phyloP scores from a whole-genome alignment of 2,329 filamentous ascomycete species.

The Microascus cirrosus region DNA sequence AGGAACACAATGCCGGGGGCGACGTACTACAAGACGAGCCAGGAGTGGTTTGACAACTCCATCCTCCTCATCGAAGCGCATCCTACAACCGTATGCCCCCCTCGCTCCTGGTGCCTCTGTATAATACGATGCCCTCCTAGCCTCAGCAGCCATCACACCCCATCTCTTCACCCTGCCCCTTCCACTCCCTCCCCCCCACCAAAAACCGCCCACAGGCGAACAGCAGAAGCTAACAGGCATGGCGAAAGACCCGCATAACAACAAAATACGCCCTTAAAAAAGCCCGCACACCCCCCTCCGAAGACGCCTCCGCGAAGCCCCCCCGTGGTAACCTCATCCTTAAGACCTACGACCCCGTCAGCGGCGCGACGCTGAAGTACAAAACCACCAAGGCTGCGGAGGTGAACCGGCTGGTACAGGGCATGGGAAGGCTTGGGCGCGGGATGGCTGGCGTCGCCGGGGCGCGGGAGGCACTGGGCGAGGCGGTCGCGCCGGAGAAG shows the following conservation, averaged over 20 bases:
- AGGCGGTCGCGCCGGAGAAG: constrained; percentile 17
- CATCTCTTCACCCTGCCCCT: constrained; percentile 1
- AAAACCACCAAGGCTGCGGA: constrained; percentile 83
- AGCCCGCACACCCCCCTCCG: constrained; percentile 7
- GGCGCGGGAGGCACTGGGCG: constrained; percentile 26
- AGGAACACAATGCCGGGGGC: constrained; percentile 17
- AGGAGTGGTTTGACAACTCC: constrained; percentile 88
- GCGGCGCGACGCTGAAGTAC: constrained; percentile 81
- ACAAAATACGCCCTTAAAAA: constrained; percentile 75
- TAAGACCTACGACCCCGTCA: constrained; percentile 79
- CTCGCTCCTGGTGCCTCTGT: neutral
- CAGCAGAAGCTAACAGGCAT: neutral
- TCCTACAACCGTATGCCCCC: constrained; percentile 60
- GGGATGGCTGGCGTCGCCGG: constrained; percentile 49
- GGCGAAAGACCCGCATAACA: constrained; percentile 68
- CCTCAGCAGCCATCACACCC: neutral
- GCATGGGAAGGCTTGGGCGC: constrained; percentile 65
- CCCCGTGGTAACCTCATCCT: constrained; percentile 63
- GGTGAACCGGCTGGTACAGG: constrained; percentile 69
- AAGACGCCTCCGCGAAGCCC: constrained; percentile 21
- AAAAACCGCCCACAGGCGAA: neutral
- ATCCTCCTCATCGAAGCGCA: constrained; percentile 75
- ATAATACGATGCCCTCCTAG: neutral
- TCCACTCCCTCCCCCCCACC: neutral
- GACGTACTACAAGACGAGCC: constrained; percentile 67